These are phyloP conservation scores for Castanospermum australe DNA, from an alignment of 306 rosid species.

Conservation along the genomic window DNA sequence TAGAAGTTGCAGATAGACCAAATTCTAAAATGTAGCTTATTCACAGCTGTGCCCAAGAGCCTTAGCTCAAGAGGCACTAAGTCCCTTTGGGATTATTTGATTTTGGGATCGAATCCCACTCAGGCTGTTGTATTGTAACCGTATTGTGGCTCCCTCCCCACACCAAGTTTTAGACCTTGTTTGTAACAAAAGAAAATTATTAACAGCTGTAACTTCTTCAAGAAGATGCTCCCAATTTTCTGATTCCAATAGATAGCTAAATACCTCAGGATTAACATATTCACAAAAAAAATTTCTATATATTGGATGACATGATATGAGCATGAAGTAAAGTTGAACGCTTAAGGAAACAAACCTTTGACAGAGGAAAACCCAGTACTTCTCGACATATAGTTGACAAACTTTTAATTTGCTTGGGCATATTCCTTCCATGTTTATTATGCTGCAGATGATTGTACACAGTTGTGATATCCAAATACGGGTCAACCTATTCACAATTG, in stretches of 20 bases:
- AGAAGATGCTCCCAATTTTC: not conserved
- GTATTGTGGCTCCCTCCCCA: too few relatives aligned
- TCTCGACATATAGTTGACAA: constrained; percentile 74
- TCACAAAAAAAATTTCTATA: not conserved
- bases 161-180: too few relatives aligned
- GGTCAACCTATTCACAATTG: constrained; percentile 63
- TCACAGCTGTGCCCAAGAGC: too few relatives aligned
- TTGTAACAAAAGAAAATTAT: too few relatives aligned
- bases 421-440: constrained; percentile 62
- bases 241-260: not conserved
- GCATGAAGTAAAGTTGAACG: not conserved
- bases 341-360: constrained; percentile 64
- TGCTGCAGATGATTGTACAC: constrained; percentile 64
- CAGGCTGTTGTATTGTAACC: too few relatives aligned
- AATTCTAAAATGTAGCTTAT: not conserved
- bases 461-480: constrained; percentile 73
- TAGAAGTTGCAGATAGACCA: not conserved
- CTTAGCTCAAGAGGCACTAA: too few relatives aligned
- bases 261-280: not conserved
- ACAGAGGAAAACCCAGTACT: constrained; percentile 68
- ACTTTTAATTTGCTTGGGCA: constrained; percentile 65
- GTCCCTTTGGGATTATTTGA: too few relatives aligned
- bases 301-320: not conserved
- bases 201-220: not conserved
- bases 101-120: too few relatives aligned